These are phyloP conservation scores for Exophiala alcalophila DNA, from an alignment of 2,329 filamentous ascomycete species.

Conservation along the genomic window DNA sequence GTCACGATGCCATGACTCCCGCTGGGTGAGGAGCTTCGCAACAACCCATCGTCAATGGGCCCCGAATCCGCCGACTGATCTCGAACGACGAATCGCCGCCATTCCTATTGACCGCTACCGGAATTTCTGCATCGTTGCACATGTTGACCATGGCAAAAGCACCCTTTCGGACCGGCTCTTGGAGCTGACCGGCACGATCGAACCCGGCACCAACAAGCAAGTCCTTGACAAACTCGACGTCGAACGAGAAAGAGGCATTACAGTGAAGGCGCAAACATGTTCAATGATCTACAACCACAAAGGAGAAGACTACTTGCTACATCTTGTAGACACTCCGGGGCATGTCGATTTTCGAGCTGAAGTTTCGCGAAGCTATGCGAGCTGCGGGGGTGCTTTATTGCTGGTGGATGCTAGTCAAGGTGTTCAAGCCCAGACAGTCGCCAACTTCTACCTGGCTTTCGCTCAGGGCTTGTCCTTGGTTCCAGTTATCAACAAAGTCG, in stretches of 20 bases:
- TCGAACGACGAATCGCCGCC: slow-evolving; percentile 56
- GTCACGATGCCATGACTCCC: slow-evolving; percentile 6
- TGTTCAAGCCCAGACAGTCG: slow-evolving; percentile 95
- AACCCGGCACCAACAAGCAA: slow-evolving; percentile 84
- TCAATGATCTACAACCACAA: slow-evolving; percentile 92
- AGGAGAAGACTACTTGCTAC: slow-evolving; percentile 84
- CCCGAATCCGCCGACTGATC: slow-evolving; percentile 43
- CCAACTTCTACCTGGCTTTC: slow-evolving; percentile 97
- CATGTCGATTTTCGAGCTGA: slow-evolving; percentile 98
- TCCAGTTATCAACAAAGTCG: slow-evolving; percentile 95
- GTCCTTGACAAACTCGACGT: slow-evolving; percentile 96
- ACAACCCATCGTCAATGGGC: slow-evolving; percentile 32
- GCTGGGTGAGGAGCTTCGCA: slow-evolving; percentile 33
- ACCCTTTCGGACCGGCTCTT: slow-evolving; percentile 89
- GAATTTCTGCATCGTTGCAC: slow-evolving; percentile 98
- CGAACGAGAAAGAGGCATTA: slow-evolving; percentile 92
- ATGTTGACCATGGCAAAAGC: slow-evolving; percentile 98
- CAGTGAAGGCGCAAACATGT: slow-evolving; percentile 97
- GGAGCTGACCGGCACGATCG: slow-evolving; percentile 90
- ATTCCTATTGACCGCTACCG: slow-evolving; percentile 59
- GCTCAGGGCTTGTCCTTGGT: slow-evolving; percentile 82
- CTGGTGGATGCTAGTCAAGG: slow-evolving; percentile 96
- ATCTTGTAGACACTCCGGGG: slow-evolving; percentile 93
- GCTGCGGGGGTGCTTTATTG: slow-evolving; percentile 86
- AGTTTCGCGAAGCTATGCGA: slow-evolving; percentile 92